Evolutionary conservation across 2,329 filamentous ascomycete genomes (phyloP).

Genomic region (Penicillium expansum): DNA sequence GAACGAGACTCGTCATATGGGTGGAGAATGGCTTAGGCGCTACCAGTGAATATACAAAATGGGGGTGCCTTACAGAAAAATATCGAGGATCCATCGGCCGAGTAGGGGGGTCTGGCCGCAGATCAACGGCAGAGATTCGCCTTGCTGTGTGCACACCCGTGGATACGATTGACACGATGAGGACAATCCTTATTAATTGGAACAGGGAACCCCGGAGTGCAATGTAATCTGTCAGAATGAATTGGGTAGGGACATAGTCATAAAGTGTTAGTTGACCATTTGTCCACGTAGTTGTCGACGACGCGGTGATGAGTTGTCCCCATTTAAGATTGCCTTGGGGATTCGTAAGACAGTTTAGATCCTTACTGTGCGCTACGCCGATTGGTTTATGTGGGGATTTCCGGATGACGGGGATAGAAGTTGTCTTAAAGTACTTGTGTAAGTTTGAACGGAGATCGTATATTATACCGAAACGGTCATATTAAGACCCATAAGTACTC

Average conservation of each 20-base stretch:
- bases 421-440: neutral
- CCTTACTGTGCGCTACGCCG: conserved; percentile 10
- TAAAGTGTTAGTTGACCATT: neutral
- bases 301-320: conserved; percentile 1
- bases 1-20: conserved; percentile 5
- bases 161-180: conserved; percentile 4
- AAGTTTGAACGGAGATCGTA: neutral
- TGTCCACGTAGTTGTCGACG: neutral
- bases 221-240: neutral
- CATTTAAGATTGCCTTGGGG: conserved; percentile 5
- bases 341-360: conserved; percentile 14
- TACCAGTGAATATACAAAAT: neutral
- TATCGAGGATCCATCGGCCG: conserved; percentile 5
- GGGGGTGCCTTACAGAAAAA: conserved; percentile 6
- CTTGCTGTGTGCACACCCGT: conserved; percentile 3
- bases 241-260: neutral
- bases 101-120: conserved; percentile 3
- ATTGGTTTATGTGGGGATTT: conserved; percentile 20
- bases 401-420: conserved; percentile 7
- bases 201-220: too few relatives aligned
- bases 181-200: conserved; percentile 2
- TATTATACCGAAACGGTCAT: neutral
- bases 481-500: neutral
- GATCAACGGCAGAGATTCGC: neutral
- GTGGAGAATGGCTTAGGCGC: conserved; percentile 2